These are phyloP conservation scores for Pseudozyma thailandica DNA, from an alignment of 1,284 basidiomycete genomes.

Conservation along the genomic window DNA sequence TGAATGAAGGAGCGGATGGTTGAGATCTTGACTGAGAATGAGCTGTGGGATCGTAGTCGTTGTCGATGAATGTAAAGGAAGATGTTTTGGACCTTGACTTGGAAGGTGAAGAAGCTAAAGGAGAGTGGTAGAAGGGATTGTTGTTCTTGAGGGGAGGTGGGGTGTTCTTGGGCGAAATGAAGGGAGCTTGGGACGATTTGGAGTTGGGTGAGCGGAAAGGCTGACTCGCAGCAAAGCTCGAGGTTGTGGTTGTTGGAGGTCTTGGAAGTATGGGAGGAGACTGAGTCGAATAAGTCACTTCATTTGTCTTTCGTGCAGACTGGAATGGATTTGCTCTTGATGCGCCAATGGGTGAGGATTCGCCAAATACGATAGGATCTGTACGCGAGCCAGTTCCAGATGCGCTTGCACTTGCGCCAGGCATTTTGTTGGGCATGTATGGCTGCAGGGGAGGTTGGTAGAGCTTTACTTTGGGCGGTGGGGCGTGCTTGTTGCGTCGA, in stretches of 20 bases:
- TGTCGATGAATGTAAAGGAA: slow-evolving; percentile 13
- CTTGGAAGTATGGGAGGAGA: slow-evolving; percentile 5
- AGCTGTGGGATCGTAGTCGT: slow-evolving; percentile 31
- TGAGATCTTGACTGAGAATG: no score
- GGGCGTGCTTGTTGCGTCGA: slow-evolving; percentile 46
- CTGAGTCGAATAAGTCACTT: slow-evolving; percentile 7
- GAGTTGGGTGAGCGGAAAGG: slow-evolving; percentile 42
- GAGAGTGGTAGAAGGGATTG: slow-evolving; percentile 41
- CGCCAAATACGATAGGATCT: slow-evolving; percentile 44
- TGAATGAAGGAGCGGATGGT: no score
- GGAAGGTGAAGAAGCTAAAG: slow-evolving; percentile 15
- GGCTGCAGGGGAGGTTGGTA: slow-evolving; percentile 40
- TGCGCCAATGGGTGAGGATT: slow-evolving; percentile 32
- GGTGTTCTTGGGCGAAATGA: slow-evolving; percentile 38
- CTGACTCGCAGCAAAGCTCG: slow-evolving; percentile 35
- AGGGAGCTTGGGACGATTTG: slow-evolving; percentile 26
- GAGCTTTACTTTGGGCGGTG: slow-evolving; percentile 50
- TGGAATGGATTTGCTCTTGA: slow-evolving; percentile 11
- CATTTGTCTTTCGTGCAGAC: slow-evolving; percentile 1
- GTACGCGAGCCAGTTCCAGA: slow-evolving; percentile 27
- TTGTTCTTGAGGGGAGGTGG: slow-evolving; percentile 34
- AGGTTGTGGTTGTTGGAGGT: slow-evolving; percentile 9
- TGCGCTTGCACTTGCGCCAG: neutral
- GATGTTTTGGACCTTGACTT: slow-evolving; percentile 5
- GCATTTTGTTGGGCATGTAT: slow-evolving; percentile 8